Conservation (phyloP, 2,329 filamentous ascomycete genomes). For the Didymella pomorum region DNA sequence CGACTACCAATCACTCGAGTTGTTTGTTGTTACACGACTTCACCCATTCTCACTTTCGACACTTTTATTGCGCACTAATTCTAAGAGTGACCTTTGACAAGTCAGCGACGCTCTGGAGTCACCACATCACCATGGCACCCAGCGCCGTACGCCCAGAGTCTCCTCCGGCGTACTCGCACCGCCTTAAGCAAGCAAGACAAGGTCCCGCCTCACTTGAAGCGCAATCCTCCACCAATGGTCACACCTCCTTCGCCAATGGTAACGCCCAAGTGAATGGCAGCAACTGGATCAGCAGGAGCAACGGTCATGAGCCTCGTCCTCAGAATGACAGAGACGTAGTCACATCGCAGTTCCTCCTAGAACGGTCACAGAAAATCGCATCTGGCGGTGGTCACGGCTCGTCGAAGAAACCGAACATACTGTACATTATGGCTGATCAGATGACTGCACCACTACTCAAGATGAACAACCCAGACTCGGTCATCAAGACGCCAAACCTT, state of each 20-base stretch:
- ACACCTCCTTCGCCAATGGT: conserved; percentile 26
- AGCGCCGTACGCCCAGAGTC: conserved; percentile 40
- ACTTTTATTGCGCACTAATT: neutral
- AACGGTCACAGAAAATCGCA: conserved; percentile 39
- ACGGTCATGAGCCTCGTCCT: conserved; percentile 23
- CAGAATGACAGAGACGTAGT: conserved; percentile 33
- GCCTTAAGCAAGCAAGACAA: conserved; percentile 32
- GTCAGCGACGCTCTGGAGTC: neutral
- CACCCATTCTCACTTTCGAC: neutral
- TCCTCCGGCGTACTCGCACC: conserved; percentile 24
- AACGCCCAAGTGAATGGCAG: conserved; percentile 27
- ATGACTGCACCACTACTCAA: conserved; percentile 88
- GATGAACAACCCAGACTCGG: conserved; percentile 87
- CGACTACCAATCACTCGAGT: neutral
- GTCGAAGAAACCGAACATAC: conserved; percentile 71
- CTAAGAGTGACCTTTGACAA: neutral
- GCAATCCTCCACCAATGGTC: conserved; percentile 28
- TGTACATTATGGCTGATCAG: conserved; percentile 98
- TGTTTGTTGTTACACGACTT: neutral
- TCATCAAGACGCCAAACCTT: conserved; percentile 91
- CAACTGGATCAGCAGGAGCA: conserved; percentile 23
- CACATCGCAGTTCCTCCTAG: conserved; percentile 37
- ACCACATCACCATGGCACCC: conserved; percentile 37
- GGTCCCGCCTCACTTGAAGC: conserved; percentile 35
- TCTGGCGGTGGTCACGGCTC: conserved; percentile 20